Evolutionary conservation across 345 rosid genomes (phyloP).

Genomic region (Acer saccharum): DNA sequence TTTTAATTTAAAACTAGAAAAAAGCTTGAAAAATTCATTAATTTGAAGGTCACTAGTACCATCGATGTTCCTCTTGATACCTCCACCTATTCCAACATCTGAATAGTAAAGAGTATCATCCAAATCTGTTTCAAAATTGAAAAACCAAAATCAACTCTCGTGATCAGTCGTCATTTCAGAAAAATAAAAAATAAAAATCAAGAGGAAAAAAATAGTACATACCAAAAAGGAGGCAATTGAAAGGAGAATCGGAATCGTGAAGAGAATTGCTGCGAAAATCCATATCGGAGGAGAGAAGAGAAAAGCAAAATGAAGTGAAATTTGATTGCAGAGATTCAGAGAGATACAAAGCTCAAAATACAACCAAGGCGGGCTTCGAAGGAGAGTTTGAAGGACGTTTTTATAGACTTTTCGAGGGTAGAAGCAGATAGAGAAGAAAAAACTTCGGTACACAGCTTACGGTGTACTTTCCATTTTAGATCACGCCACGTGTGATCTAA

Average conservation of each 20-base stretch:
- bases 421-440: background rate
- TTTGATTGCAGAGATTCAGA: background rate
- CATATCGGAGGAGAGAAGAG: conserved; percentile 27
- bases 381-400: background rate
- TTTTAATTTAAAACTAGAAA: background rate
- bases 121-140: conserved; percentile 54
- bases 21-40: background rate
- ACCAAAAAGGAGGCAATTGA: conserved; percentile 81
- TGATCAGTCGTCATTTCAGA: background rate
- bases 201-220: background rate
- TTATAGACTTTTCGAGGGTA: conserved; percentile 10
- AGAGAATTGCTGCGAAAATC: conserved; percentile 31
- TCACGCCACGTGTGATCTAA: background rate
- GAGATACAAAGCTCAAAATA: background rate
- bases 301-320: background rate
- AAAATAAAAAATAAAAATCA: background rate
- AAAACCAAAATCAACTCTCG: background rate
- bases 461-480: background rate
- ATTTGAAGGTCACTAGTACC: conserved; percentile 34
- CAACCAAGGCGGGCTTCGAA: background rate
- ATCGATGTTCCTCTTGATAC: conserved; percentile 77
- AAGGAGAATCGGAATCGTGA: conserved; percentile 43
- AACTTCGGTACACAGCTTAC: background rate
- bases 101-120: conserved; percentile 93
- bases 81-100: conserved; percentile 63